Conservation (phyloP, 1,139 yeast species). For the Pichiaceae sp. region DNA sequence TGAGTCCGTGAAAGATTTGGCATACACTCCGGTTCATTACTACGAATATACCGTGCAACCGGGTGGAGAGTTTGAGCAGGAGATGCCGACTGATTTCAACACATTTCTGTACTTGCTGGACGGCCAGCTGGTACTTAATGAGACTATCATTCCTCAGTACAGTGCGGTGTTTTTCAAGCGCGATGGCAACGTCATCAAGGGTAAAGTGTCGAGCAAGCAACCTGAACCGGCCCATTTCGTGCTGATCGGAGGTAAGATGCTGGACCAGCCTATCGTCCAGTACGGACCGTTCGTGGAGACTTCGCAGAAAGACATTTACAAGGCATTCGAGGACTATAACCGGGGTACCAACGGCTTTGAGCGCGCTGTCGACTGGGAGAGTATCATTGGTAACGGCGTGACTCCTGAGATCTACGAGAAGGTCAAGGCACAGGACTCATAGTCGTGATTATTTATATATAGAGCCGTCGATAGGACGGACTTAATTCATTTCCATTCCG, state of each 20-base stretch:
- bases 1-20: slow-evolving; percentile 65
- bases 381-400: slow-evolving; percentile 59
- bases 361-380: slow-evolving; percentile 57
- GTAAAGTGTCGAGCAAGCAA: slow-evolving; percentile 34
- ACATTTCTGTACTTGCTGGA: slow-evolving; percentile 62
- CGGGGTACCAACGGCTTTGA: slow-evolving; percentile 67
- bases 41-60: slow-evolving; percentile 61
- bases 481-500: neutral
- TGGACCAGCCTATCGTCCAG: slow-evolving; percentile 74
- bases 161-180: slow-evolving; percentile 56
- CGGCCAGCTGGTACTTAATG: slow-evolving; percentile 47
- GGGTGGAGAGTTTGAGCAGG: slow-evolving; percentile 60
- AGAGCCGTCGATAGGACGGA: no score
- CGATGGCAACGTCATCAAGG: slow-evolving; percentile 53
- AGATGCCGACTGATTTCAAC: slow-evolving; percentile 55
- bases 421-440: neutral
- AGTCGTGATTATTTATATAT: no score
- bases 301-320: slow-evolving; percentile 48
- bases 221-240: slow-evolving; percentile 44
- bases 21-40: slow-evolving; percentile 77
- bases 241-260: slow-evolving; percentile 66
- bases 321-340: slow-evolving; percentile 69
- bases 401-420: slow-evolving; percentile 7
- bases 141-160: slow-evolving; percentile 34
- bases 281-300: slow-evolving; percentile 88